phyloP scores from a whole-genome alignment of 352 stramenopile genomes.

The Aphanomyces cochlioides region DNA sequence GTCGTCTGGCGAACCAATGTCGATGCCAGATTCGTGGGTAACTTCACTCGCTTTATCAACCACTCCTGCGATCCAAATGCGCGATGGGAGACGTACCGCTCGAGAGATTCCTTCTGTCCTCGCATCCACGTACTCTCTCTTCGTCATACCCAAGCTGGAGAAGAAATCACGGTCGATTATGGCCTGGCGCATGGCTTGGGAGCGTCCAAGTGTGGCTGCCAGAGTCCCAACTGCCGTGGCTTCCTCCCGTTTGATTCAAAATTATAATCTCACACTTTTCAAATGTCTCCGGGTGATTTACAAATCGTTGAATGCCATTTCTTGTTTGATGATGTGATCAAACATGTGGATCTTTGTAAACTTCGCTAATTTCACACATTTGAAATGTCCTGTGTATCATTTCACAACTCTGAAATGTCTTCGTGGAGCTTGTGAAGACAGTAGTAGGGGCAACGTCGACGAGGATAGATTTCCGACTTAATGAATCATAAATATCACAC shows the following conservation, averaged over 20 bases:
- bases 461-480: no score
- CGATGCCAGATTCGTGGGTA: constrained; percentile 46
- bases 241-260: constrained; percentile 22
- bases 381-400: no score
- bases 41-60: constrained; percentile 69
- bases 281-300: background rate
- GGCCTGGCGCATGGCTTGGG: constrained; percentile 25
- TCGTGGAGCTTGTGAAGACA: no score
- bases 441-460: no score
- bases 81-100: constrained; percentile 47
- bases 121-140: constrained; percentile 53
- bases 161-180: constrained; percentile 70
- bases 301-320: background rate
- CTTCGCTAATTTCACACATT: no score
- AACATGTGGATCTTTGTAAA: no score
- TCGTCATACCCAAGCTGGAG: constrained; percentile 33
- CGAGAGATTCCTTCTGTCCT: constrained; percentile 51
- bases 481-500: no score
- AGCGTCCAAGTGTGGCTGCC: background rate
- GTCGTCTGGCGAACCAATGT: constrained; percentile 55
- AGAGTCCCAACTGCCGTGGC: background rate
- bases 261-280: constrained; percentile 2
- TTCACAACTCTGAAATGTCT: no score
- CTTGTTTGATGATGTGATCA: no score
- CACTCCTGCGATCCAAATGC: constrained; percentile 58